These are phyloP conservation scores for Limtongozyma cylindracea DNA, from an alignment of 805 yeast genomes.

Conservation along the genomic window DNA sequence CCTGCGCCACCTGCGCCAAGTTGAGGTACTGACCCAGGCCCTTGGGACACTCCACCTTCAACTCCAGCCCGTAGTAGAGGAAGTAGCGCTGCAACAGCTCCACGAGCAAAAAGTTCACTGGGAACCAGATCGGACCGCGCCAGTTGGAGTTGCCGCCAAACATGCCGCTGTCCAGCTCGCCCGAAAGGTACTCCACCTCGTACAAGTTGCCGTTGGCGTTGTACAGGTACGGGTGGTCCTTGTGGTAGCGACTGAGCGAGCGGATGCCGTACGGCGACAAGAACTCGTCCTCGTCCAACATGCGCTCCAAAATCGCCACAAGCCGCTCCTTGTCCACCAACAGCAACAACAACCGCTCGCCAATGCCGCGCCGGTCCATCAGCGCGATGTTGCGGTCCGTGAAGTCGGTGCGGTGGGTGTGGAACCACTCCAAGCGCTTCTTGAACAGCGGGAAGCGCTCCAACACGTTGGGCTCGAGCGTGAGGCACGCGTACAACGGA, in stretches of 20 bases:
- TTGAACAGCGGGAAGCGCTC: slow-evolving; percentile 62
- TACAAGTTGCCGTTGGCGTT: slow-evolving; percentile 54
- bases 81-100: slow-evolving; percentile 76
- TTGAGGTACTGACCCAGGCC: slow-evolving; percentile 58
- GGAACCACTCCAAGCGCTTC: slow-evolving; percentile 65
- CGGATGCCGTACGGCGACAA: slow-evolving; percentile 69
- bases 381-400: slow-evolving; percentile 72
- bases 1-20: slow-evolving; percentile 78
- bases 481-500: slow-evolving; percentile 73
- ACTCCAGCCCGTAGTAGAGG: slow-evolving; percentile 65
- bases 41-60: slow-evolving; percentile 72
- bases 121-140: slow-evolving; percentile 97
- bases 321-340: slow-evolving; percentile 64
- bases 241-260: slow-evolving; percentile 70
- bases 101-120: slow-evolving; percentile 63
- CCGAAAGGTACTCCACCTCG: slow-evolving; percentile 54
- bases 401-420: slow-evolving; percentile 38
- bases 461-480: slow-evolving; percentile 65
- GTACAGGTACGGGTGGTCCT: slow-evolving; percentile 66
- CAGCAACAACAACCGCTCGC: slow-evolving; percentile 58
- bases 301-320: slow-evolving; percentile 43
- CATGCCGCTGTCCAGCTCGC: slow-evolving; percentile 79
- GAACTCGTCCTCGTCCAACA: slow-evolving; percentile 76
- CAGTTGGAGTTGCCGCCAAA: slow-evolving; percentile 94
- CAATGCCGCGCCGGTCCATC: slow-evolving; percentile 57